phyloP scores from a whole-genome alignment of 306 rosid species.

The Prinsepia uniflora region DNA sequence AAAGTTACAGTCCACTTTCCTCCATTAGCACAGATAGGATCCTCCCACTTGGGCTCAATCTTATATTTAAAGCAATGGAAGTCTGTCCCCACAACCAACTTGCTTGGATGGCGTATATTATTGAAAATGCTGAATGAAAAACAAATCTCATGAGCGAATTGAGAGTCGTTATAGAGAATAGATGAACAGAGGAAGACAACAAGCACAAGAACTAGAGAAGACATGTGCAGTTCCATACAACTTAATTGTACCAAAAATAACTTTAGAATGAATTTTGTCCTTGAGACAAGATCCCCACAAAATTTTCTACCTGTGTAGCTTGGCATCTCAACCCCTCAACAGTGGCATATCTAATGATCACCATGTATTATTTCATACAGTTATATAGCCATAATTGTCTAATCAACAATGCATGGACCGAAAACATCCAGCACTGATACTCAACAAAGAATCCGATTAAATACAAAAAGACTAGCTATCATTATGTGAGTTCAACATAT shows the following conservation, averaged over 20 bases:
- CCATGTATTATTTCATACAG: neutral
- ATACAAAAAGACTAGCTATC: too few species aligned
- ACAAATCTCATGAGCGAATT: neutral
- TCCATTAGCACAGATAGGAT: conserved; percentile 83
- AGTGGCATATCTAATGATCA: neutral
- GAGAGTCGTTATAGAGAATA: conserved; percentile 14
- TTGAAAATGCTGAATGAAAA: conserved; percentile 60
- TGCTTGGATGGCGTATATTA: conserved; percentile 80
- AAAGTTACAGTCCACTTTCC: conserved; percentile 73
- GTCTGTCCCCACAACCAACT: conserved; percentile 51
- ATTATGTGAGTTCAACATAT: neutral
- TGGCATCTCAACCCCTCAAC: neutral
- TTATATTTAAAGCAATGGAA: conserved; percentile 72
- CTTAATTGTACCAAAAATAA: neutral
- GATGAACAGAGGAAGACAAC: neutral
- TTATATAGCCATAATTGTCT: neutral
- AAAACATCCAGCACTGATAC: neutral
- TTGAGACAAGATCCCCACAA: neutral
- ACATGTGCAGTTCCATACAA: neutral
- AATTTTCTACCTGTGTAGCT: neutral
- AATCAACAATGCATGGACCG: neutral
- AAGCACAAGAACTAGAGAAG: neutral
- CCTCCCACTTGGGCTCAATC: conserved; percentile 96
- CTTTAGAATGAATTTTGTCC: neutral
- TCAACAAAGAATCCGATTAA: neutral